Evolutionary conservation across 495 filamentous ascomycete genomes (phyloP).

Genomic region (Podospora pseudoanserina): DNA sequence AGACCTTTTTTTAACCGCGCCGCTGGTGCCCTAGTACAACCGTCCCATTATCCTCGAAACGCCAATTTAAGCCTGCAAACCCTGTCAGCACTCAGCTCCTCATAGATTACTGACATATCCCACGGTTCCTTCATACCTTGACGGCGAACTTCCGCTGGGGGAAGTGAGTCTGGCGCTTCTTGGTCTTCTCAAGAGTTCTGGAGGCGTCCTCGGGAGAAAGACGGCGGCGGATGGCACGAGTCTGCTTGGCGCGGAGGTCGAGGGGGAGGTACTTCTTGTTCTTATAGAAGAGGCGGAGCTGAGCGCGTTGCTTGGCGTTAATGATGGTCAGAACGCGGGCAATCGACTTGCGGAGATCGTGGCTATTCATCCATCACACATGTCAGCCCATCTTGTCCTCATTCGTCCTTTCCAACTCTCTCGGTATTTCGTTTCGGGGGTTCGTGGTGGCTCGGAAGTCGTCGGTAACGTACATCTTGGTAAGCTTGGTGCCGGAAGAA

Average conservation of each 20-base stretch:
- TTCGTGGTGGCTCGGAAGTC: neutral
- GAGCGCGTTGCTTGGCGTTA: constrained; percentile 96
- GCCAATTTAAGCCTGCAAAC: constrained; percentile 27
- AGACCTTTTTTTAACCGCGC: constrained; percentile 36
- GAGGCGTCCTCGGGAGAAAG: constrained; percentile 85
- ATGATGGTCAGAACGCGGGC: constrained; percentile 97
- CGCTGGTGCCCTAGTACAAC: constrained; percentile 32
- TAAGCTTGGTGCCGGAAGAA: constrained; percentile 87
- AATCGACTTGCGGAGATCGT: constrained; percentile 99
- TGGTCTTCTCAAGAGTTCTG: constrained; percentile 78
- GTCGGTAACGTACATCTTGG: constrained; percentile 76
- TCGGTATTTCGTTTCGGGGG: constrained; percentile 1
- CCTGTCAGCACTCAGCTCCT: constrained; percentile 24
- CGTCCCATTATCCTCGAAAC: constrained; percentile 29
- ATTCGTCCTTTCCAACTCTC: neutral
- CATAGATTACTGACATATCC: neutral
- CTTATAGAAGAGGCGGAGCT: constrained; percentile 99
- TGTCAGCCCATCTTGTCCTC: constrained; percentile 23
- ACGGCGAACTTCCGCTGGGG: constrained; percentile 97
- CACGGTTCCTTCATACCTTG: constrained; percentile 63
- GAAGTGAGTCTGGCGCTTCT: constrained; percentile 94
- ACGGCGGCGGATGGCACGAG: constrained; percentile 88
- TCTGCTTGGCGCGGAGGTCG: constrained; percentile 95
- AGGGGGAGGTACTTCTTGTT: constrained; percentile 98
- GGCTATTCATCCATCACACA: constrained; percentile 49